Evolutionary conservation across 108 stramenopile genomes (phyloP), one percentile per base, ranked within the genome.

Genomic region (Skeletonema potamos): DNA sequence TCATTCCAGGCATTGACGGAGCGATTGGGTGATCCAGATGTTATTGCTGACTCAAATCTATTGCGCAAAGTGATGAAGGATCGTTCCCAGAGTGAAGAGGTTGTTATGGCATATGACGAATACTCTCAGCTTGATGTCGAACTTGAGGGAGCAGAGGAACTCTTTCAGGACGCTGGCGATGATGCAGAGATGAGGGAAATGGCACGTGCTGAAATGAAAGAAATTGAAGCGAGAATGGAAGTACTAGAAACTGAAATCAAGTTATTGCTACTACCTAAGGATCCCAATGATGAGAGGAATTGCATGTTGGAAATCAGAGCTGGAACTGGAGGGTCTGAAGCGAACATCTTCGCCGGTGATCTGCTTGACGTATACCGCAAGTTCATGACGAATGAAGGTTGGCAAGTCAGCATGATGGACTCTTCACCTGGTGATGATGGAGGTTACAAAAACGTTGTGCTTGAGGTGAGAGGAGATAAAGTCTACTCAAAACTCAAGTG

Each of bases 291-390:
- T 70, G 90, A 90, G 24, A 82, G 90, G 54, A 94, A 96, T 75
- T 91, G 93, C 44, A 96, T 98, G 87, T 66, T 99, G 24, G 97
- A 98, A 72, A 97, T 99, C 33, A 86, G 98, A 34, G 96, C 98
- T 27, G 99, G 99, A 17, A 96, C 96, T 9, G 99, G 99, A 24
- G 99, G 99, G 13, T 93, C 92, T 13, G 99, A 99, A 80, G 97
- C 97, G 8, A 89, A 87, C 32, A 85, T 97, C 17, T 99, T 98
- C 84, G 97, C 95, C 9, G 91, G 89, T 86, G 97, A 99, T 64
- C 70, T 99, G 32, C 82, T 90, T 30, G 87, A 89, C 68, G 96
- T 97, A 55, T 99, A 99, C 70, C 58, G 87, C 27, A 96, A 95
- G 65, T 96, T 80, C 76, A 86, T 91, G 55, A 22, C 68, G 10